phyloP scores from a whole-genome alignment of 306 rosid species.

The Vigna trinervia region DNA sequence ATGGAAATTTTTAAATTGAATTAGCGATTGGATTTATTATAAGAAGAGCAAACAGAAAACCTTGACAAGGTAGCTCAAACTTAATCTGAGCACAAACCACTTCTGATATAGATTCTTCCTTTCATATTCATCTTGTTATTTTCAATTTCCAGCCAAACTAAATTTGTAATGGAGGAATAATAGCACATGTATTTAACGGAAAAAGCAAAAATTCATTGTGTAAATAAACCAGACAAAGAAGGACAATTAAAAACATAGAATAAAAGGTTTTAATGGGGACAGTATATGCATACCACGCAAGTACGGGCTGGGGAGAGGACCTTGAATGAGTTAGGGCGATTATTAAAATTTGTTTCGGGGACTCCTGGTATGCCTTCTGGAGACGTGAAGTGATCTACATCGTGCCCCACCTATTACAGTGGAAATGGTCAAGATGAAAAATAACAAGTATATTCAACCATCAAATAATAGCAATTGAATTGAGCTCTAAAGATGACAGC shows the following conservation, averaged over 20 bases:
- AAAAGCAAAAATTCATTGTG: not conserved
- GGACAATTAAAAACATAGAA: not conserved
- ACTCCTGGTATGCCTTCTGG: conserved; percentile 95
- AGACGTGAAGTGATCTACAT: conserved; percentile 81
- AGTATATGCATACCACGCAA: conserved; percentile 69
- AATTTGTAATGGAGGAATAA: conserved; percentile 5
- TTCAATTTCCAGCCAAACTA: conserved; percentile 6
- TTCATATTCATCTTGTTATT: not conserved
- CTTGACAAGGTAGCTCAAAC: conserved; percentile 20
- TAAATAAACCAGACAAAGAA: conserved; percentile 1
- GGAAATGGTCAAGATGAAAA: conserved; percentile 33
- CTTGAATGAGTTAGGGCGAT: conserved; percentile 94
- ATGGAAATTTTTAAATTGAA: conserved; percentile 21
- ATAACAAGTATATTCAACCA: conserved; percentile 10
- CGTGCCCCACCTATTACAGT: conserved; percentile 72
- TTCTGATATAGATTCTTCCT: not conserved
- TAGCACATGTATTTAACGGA: not conserved
- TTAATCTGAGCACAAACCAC: conserved; percentile 21
- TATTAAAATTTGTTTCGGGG: conserved; percentile 89
- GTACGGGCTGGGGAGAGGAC: conserved; percentile 82
- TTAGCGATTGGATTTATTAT: conserved; percentile 31
- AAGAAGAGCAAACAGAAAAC: conserved; percentile 14
- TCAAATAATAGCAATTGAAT: conserved; percentile 20
- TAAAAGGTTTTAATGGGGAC: conserved; percentile 7
- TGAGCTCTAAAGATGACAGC: conserved; percentile 15